These are phyloP conservation scores for Neonectria sp. DNA, from an alignment of 2,329 filamentous ascomycete species.

Conservation along the genomic window DNA sequence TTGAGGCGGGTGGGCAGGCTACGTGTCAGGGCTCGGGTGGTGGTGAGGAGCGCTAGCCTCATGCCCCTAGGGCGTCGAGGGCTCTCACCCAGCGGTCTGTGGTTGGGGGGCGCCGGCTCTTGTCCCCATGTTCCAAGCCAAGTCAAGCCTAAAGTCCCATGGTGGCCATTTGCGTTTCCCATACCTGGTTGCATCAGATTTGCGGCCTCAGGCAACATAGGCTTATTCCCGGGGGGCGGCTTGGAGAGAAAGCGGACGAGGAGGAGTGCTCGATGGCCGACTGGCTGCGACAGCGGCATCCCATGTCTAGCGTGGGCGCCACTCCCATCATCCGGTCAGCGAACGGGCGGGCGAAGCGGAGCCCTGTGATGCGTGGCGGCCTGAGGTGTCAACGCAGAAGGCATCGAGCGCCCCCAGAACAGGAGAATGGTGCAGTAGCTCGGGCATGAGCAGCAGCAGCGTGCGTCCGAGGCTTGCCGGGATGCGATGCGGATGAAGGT, in stretches of 20 bases:
- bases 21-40: slow-evolving; percentile 37
- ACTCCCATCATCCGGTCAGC: slow-evolving; percentile 49
- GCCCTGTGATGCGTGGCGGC: slow-evolving; percentile 29
- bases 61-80: slow-evolving; percentile 23
- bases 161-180: slow-evolving; percentile 46
- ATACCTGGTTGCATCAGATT: slow-evolving; percentile 43
- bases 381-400: slow-evolving; percentile 29
- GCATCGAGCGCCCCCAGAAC: slow-evolving; percentile 22
- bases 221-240: slow-evolving; percentile 45
- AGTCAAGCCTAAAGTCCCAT: slow-evolving; percentile 25
- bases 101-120: slow-evolving; percentile 32
- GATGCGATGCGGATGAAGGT: slow-evolving; percentile 29
- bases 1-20: slow-evolving; percentile 33
- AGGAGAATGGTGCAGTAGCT: slow-evolving; percentile 37
- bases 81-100: slow-evolving; percentile 39
- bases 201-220: slow-evolving; percentile 39
- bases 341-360: slow-evolving; percentile 45
- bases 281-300: slow-evolving; percentile 40
- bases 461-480: slow-evolving; percentile 26
- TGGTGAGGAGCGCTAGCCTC: slow-evolving; percentile 29
- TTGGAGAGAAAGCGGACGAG: slow-evolving; percentile 21
- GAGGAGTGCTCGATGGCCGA: slow-evolving; percentile 38
- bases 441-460: slow-evolving; percentile 29
- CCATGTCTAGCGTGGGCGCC: slow-evolving; percentile 45
- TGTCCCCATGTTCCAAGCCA: slow-evolving; percentile 28